Conservation (phyloP, 1,284 basidiomycete genomes). For the Inonotus obliquus region DNA sequence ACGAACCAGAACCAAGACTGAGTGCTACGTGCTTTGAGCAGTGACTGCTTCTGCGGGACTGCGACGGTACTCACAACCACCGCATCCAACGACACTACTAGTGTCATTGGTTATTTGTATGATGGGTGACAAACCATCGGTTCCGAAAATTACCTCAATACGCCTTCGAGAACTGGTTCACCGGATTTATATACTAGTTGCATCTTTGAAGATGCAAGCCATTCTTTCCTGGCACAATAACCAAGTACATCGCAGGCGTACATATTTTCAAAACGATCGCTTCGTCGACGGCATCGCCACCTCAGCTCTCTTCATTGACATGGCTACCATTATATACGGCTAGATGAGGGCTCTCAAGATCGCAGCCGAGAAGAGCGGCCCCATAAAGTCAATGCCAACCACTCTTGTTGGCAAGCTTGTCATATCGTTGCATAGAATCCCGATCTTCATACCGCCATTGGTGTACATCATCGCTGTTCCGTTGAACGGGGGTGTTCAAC, state of each 20-base stretch:
- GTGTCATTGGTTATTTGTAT: no score
- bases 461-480: neutral
- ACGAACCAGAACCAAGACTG: no score
- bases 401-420: neutral
- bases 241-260: neutral
- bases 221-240: neutral
- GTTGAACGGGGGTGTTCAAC: neutral
- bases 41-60: neutral
- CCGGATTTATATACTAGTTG: no score
- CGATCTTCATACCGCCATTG: neutral
- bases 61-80: neutral
- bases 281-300: neutral
- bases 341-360: no score
- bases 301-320: neutral
- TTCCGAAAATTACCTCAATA: no score
- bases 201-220: no score
- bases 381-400: neutral
- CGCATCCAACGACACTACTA: no score
- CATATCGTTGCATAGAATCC: neutral
- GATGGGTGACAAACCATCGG: no score
- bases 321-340: neutral
- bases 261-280: neutral
- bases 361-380: neutral
- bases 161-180: no score
- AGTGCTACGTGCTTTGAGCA: no score